Base-by-base conservation (phyloP, 1,139 yeast species). In the Suhomyces bribrorum region DNA sequence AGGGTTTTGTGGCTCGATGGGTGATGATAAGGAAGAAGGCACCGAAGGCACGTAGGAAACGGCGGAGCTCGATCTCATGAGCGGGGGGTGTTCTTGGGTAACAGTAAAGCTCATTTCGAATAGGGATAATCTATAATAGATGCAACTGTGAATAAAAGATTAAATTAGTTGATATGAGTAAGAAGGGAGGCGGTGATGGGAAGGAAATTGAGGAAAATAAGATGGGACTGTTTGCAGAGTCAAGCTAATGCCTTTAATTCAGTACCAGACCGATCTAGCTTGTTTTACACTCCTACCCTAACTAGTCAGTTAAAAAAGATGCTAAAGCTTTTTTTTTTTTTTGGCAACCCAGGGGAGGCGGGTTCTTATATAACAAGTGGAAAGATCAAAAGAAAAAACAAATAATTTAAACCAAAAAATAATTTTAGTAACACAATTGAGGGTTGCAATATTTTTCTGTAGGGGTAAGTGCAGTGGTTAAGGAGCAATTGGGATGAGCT, bases 361-460 rank as follows among this genome's bases (percentile, higher is more conserved):
- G 33, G 23, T 26, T 18, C 32, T 34, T 35, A 35, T 29, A 35
- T 33, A 22, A 20, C 11, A 20, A 20, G 23, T 8, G 8, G 23
- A 20, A 20, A 20, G 23, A 31, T 31, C 29, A 20, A 29, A 29
- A 18, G 30, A 24, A 29, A 26, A 31, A 28, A 36, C 26, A 31
- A 36, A 36, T 25, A 35, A 30, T n/a, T n/a, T n/a, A 30, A 36
- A 15, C 14, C 4, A 20, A 20, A 20, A 20, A 20, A 20, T 20
- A 20, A 20, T 20, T 5, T 20, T 8, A 8, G 23, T 20, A n/a
- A 20, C 23, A 30, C 39, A 36, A 36, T 36, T 31, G 36, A 35
- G 39, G 38, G 34, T 24, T 27, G 36, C 32, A 26, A 26, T 18
- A 23, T 23, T 31, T 31, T 31, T 36, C 20, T 36, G 36, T 36